Percentiles rank a stretch among this genome's conserved stretches.
phyloP scores from a whole-genome alignment of 2,329 filamentous ascomycete species.

The Penicillium digitatum region DNA sequence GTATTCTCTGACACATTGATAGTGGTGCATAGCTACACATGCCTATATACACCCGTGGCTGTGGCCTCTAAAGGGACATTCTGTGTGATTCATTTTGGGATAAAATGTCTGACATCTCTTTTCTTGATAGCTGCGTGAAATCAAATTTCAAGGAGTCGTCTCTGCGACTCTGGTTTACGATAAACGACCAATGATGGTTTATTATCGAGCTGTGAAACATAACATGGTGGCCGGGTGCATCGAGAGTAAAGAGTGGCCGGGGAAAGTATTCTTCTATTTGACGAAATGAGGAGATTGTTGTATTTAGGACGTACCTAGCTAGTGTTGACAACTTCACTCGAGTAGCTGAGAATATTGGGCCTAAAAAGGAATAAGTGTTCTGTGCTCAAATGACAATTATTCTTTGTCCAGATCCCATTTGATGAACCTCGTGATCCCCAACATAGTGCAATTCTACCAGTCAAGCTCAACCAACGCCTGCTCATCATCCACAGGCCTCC shows the following conservation, averaged over 20 bases:
- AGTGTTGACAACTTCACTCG: neutral
- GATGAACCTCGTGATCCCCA: neutral
- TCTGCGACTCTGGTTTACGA: slow-evolving; percentile 18
- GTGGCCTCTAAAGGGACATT: neutral
- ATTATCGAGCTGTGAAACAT: slow-evolving; percentile 13
- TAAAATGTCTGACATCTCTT: neutral
- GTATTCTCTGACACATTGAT: neutral
- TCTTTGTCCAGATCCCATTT: neutral
- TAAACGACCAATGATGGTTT: slow-evolving; percentile 12
- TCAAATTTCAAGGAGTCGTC: slow-evolving; percentile 14
- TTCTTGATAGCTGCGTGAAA: slow-evolving; percentile 8
- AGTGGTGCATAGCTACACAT: neutral
- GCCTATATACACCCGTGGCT: neutral
- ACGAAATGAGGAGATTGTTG: neutral
- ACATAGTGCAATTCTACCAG: neutral
- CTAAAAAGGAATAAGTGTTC: neutral
- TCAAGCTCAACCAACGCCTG: neutral
- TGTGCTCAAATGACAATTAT: neutral
- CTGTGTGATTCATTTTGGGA: neutral
- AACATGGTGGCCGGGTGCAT: slow-evolving; percentile 14
- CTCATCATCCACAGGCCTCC: neutral
- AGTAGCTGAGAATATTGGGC: neutral
- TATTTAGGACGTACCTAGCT: neutral
- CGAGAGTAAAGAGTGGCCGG: slow-evolving; percentile 14
- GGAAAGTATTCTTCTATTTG: slow-evolving; percentile 16